phyloP scores from a whole-genome alignment of 106 monocot species.

The Posidonia australis region DNA sequence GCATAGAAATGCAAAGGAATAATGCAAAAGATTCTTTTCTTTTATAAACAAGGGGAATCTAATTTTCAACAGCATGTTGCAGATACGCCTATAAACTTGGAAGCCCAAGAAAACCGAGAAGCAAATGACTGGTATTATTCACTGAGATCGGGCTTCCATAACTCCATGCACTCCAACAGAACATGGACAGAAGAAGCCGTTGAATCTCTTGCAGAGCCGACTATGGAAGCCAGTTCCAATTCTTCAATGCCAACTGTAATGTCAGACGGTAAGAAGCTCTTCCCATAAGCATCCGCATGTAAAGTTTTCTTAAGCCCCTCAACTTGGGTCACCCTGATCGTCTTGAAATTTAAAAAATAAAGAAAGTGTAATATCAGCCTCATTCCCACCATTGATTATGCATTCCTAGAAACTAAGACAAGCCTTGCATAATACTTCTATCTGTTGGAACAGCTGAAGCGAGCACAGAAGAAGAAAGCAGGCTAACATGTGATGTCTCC shows the following conservation, averaged over 20 bases:
- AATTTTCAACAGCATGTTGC: background rate
- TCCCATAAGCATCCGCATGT: background rate
- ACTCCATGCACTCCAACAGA: background rate
- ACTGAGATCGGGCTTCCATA: background rate
- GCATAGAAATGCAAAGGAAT: background rate
- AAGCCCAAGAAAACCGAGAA: background rate
- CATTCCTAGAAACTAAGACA: background rate
- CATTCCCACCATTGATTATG: background rate
- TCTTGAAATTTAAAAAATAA: too few species aligned
- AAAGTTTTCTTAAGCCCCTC: background rate
- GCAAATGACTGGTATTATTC: background rate
- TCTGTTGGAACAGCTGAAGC: too few species aligned
- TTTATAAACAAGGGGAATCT: background rate
- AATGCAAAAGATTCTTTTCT: background rate
- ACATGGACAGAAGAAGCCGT: background rate
- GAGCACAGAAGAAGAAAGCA: background rate
- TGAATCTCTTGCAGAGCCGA: background rate
- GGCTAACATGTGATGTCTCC: slow-evolving; percentile 16
- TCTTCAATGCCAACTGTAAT: background rate
- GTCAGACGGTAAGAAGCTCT: background rate
- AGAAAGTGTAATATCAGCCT: too few species aligned
- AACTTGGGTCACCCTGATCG: too few species aligned
- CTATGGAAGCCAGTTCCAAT: background rate
- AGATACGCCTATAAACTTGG: slow-evolving; percentile 2
- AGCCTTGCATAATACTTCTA: background rate